Percentiles rank a stretch among this genome's conserved stretches.
Conservation (phyloP, 208 protist species). For the Zelonia costaricensis region DNA sequence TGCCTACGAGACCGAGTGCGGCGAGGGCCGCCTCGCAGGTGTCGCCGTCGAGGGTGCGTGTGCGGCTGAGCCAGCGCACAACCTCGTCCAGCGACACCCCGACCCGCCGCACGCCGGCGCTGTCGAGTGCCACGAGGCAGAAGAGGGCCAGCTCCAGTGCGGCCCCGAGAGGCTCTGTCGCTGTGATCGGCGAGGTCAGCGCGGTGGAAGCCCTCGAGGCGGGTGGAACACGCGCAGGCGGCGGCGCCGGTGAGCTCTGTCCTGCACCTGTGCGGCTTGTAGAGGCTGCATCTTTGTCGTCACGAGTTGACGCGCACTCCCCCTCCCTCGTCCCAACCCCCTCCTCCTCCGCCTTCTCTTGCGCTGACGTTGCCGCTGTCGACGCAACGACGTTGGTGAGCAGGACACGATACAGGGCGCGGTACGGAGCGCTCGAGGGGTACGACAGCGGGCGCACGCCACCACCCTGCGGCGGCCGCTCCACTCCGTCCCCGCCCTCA, state of each 20-base stretch:
- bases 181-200: too few relatives aligned
- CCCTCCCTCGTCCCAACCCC: too few relatives aligned
- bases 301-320: too few relatives aligned
- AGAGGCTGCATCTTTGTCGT: too few relatives aligned
- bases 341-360: too few relatives aligned
- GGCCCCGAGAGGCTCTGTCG: too few relatives aligned
- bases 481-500: too few relatives aligned
- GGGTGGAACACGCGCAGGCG: too few relatives aligned
- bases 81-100: constrained; percentile 4
- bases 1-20: not conserved
- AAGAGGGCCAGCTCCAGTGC: constrained; percentile 20
- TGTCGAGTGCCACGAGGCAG: constrained; percentile 20
- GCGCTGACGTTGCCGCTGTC: not conserved
- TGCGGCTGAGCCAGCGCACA: constrained; percentile 8
- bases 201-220: too few relatives aligned
- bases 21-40: constrained; percentile 1
- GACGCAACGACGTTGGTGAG: not conserved
- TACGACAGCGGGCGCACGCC: constrained; percentile 17
- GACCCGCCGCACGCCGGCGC: constrained; percentile 10
- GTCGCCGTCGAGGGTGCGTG: constrained; percentile 1
- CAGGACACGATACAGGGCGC: constrained; percentile 17
- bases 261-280: too few relatives aligned
- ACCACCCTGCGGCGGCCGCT: too few relatives aligned
- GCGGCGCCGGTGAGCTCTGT: too few relatives aligned
- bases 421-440: constrained; percentile 13